Conservation (phyloP, 306 rosid genomes). For the Coriaria nepalensis region DNA sequence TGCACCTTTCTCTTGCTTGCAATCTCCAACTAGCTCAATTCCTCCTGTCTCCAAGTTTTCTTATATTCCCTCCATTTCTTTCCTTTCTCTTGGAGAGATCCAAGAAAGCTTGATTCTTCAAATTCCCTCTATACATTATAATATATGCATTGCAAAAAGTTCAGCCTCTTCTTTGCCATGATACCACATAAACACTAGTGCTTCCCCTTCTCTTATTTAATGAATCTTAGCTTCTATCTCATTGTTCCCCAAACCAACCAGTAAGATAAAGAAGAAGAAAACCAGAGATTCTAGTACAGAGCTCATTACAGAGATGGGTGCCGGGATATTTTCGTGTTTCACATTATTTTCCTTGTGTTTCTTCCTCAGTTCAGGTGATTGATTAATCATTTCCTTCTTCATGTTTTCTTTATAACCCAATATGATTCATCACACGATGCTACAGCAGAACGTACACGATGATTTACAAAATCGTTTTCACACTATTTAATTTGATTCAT, state of each 20-base stretch:
- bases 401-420: not conserved
- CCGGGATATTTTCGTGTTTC: slow-evolving; percentile 22
- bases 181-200: slow-evolving; percentile 16
- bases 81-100: slow-evolving; percentile 35
- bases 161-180: slow-evolving; percentile 28
- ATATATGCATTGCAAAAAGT: slow-evolving; percentile 23
- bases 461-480: too few relatives aligned
- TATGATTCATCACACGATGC: not conserved
- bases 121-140: slow-evolving; percentile 21
- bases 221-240: slow-evolving; percentile 41
- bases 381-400: slow-evolving; percentile 2
- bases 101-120: slow-evolving; percentile 79
- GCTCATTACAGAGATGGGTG: slow-evolving; percentile 39
- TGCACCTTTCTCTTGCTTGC: slow-evolving; percentile 77
- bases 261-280: not conserved
- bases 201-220: slow-evolving; percentile 30
- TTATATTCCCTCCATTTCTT: slow-evolving; percentile 58
- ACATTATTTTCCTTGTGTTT: slow-evolving; percentile 32
- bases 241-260: slow-evolving; percentile 18
- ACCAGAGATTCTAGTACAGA: slow-evolving; percentile 14
- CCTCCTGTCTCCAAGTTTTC: slow-evolving; percentile 97
- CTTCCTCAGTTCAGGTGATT: slow-evolving; percentile 58
- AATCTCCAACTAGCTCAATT: slow-evolving; percentile 49
- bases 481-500: too few relatives aligned
- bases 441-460: too few relatives aligned